Base-by-base conservation (phyloP, 2,329 filamentous ascomycete genomes). In the Claviceps digitariae region DNA sequence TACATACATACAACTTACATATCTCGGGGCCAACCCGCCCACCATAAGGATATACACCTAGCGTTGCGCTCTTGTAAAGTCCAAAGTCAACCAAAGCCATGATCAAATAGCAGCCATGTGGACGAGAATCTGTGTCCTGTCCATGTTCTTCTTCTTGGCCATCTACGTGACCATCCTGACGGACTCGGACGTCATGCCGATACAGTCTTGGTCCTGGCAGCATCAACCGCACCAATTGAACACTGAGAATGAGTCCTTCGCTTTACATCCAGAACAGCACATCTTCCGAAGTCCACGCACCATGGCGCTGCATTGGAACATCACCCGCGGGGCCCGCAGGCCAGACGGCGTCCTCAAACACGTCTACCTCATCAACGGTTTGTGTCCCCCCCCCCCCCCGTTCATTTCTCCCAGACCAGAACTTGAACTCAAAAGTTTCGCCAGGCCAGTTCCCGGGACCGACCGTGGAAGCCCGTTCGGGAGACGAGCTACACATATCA, bases 301-400 rank as follows among this genome's bases (percentile, higher is more conserved):
- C 61, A 41, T 60, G 67, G 25, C 55, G 66, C 53, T 60, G 8
- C 25, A 43, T 7, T 76, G 72, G 72, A 67, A 62, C n/a, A 64
- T 77, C 20, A 72, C 67, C 2, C 63, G 65, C 15, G 67, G 57
- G 1, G 25, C 60, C 27, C 61, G 65, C 21, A 64, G 66, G 4
- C 73, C 74, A 4, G 75, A 79, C 59, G 76, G 76, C 0, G 76
- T 79, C 0, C 56, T 64, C 17, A 77, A 76, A 57, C 57, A 60
- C 0, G 67, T 78, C 3, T 75, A 74, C 59, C 63, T 75, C 3
- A 70, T 80, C 54, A 79, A 79, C 57, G 69, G 70, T 72, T 40
- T 27, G 63, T 36, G 9, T 0, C 13, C 40, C n/a, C n/a, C n/a
- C n/a, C n/a, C n/a, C n/a, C n/a, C n/a, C n/a, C 9, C 1, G 15